phyloP scores from a whole-genome alignment of 139 green algal species.

The Auxenochlorella pyrenoidosa region DNA sequence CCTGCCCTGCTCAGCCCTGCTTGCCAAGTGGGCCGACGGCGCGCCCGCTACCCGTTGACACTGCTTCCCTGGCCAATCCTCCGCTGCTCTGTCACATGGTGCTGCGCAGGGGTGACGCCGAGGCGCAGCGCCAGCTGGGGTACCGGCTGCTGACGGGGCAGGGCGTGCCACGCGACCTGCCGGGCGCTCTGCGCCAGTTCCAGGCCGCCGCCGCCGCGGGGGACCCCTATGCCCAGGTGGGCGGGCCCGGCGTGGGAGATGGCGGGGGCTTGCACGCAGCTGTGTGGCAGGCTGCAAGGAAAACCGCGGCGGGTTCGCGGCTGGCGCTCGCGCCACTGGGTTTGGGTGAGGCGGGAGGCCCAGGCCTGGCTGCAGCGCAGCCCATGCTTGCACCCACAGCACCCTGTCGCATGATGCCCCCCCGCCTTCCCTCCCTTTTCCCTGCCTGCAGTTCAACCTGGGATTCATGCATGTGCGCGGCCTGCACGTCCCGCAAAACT shows the following conservation, averaged over 20 bases:
- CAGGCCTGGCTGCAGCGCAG: background rate
- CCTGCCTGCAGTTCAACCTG: constrained; percentile 58
- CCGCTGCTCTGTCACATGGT: too few relatives aligned
- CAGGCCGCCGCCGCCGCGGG: background rate
- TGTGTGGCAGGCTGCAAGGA: too few relatives aligned
- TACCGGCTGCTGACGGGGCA: constrained; percentile 39
- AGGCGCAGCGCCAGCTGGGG: constrained; percentile 35
- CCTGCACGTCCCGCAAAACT: constrained; percentile 31
- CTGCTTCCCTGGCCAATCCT: too few relatives aligned
- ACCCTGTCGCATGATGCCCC: too few relatives aligned
- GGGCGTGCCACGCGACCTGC: constrained; percentile 13
- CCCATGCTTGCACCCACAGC: too few relatives aligned
- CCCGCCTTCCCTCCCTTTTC: background rate
- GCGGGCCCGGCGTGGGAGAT: too few relatives aligned
- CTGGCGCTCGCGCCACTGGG: too few relatives aligned
- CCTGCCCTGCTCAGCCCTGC: background rate
- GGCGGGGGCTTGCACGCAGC: too few relatives aligned
- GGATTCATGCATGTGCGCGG: constrained; percentile 56
- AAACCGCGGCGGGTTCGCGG: too few relatives aligned
- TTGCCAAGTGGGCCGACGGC: too few relatives aligned
- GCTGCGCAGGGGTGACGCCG: constrained; percentile 19
- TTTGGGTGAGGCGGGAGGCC: too few relatives aligned
- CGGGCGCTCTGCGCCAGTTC: constrained; percentile 18
- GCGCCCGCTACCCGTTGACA: too few relatives aligned
- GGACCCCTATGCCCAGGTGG: background rate